Evolutionary conservation across 257 asterid genomes (phyloP).

Genomic region (Datura wrightii): DNA sequence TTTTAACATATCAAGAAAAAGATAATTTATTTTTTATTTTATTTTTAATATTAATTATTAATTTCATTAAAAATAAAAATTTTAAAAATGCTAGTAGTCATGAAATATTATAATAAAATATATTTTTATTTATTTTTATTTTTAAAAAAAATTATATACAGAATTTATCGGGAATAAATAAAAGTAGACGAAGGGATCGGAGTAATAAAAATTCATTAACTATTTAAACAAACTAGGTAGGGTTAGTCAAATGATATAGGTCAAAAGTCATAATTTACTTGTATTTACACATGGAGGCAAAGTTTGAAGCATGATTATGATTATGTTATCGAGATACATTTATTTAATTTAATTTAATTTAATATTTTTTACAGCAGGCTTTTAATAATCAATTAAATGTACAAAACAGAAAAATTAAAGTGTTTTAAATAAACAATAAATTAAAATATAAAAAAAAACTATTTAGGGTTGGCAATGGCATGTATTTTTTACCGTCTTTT

Average conservation of each 20-base stretch:
- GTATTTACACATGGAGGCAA: conserved; percentile 26
- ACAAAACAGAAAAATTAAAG: neutral
- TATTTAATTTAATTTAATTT: neutral
- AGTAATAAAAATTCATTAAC: neutral
- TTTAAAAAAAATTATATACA: too few relatives aligned
- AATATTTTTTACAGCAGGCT: conserved; percentile 38
- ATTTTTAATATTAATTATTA: too few relatives aligned
- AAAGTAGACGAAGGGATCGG: too few relatives aligned
- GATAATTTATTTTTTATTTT: too few relatives aligned
- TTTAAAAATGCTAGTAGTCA: too few relatives aligned
- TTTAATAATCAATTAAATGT: conserved; percentile 30
- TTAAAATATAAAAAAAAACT: neutral
- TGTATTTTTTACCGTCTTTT: conserved; percentile 61
- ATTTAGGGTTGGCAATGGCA: conserved; percentile 43
- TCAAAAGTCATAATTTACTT: conserved; percentile 40
- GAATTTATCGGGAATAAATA: too few relatives aligned
- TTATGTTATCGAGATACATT: conserved; percentile 49
- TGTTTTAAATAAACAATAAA: neutral
- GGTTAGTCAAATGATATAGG: conserved; percentile 28
- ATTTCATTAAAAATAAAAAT: too few relatives aligned
- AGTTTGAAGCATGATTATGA: conserved; percentile 48
- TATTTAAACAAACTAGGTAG: neutral
- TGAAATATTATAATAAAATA: too few relatives aligned
- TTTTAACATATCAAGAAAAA: too few relatives aligned
- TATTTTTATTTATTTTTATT: too few relatives aligned